These are phyloP conservation scores for Ophiorrhiza pumila DNA, from an alignment of 257 asterid genomes.

Conservation along the genomic window DNA sequence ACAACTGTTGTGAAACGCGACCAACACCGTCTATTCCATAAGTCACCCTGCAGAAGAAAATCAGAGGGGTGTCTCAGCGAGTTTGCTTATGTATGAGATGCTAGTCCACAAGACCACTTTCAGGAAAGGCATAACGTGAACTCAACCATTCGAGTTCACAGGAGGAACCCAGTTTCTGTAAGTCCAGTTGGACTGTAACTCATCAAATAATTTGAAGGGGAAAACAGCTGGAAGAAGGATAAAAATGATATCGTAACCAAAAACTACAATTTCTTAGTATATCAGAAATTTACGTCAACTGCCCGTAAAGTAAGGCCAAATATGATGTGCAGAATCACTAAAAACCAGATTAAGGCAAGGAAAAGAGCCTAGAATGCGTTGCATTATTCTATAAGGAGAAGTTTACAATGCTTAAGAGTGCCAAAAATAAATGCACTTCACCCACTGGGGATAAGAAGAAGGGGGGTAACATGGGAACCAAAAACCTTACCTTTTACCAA, in stretches of 20 bases:
- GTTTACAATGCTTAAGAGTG: background rate
- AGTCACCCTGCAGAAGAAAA: slow-evolving; percentile 45
- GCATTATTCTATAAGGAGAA: background rate
- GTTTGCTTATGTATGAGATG: background rate
- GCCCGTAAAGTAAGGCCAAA: no score
- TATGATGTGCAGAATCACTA: background rate
- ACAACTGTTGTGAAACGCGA: slow-evolving; percentile 68
- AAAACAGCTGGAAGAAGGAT: background rate
- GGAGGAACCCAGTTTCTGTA: background rate
- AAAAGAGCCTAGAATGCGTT: background rate
- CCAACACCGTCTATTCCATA: slow-evolving; percentile 77
- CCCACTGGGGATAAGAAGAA: background rate
- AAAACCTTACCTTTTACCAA: slow-evolving; percentile 51
- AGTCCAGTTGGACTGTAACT: background rate
- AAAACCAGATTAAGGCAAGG: background rate
- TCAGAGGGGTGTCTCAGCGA: background rate
- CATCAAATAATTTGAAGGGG: background rate
- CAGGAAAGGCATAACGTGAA: background rate
- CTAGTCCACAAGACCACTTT: background rate
- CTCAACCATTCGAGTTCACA: background rate
- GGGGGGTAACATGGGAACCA: background rate
- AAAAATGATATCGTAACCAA: no score
- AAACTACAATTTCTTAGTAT: no score
- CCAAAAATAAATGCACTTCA: background rate
- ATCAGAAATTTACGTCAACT: no score